Conservation (phyloP, 2,329 filamentous ascomycete species). For the Alternaria burnsii region DNA sequence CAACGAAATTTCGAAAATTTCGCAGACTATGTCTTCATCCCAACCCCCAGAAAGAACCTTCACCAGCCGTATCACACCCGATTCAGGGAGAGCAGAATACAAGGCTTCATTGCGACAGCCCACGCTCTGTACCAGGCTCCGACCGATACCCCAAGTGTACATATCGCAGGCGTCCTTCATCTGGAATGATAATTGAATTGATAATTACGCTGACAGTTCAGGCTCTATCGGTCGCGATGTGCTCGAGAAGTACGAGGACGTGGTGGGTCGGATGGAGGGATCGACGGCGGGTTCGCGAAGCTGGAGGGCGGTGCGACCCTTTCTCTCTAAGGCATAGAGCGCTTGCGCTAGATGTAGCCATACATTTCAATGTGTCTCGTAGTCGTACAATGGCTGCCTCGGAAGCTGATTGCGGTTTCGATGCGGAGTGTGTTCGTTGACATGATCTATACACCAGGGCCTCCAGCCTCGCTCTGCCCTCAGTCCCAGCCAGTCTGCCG, state of each 20-base stretch:
- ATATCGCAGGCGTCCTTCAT: no score
- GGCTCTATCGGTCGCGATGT: constrained; percentile 12
- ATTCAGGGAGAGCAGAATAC: no score
- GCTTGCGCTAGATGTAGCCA: constrained; percentile 14
- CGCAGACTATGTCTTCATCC: no score
- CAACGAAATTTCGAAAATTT: no score
- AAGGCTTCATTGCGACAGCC: no score
- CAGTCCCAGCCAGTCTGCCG: no score
- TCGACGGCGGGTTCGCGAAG: constrained; percentile 13
- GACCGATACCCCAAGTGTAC: no score
- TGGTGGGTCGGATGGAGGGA: constrained; percentile 11
- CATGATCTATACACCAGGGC: neutral
- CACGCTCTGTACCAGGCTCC: no score
- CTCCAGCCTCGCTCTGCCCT: no score
- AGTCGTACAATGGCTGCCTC: constrained; percentile 13
- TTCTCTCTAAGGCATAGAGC: constrained; percentile 13
- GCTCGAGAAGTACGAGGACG: constrained; percentile 16
- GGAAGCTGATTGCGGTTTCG: constrained; percentile 6
- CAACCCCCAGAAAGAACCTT: no score
- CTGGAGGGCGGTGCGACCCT: constrained; percentile 15
- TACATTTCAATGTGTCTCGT: constrained; percentile 1
- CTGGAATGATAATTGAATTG: accelerated
- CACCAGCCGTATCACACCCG: no score
- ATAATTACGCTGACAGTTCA: no score
- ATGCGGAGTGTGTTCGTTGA: constrained; percentile 10